Evolutionary conservation across 208 protist genomes (phyloP), one percentile per base, ranked within the genome.

Genomic region (Wallacemonas sp.): DNA sequence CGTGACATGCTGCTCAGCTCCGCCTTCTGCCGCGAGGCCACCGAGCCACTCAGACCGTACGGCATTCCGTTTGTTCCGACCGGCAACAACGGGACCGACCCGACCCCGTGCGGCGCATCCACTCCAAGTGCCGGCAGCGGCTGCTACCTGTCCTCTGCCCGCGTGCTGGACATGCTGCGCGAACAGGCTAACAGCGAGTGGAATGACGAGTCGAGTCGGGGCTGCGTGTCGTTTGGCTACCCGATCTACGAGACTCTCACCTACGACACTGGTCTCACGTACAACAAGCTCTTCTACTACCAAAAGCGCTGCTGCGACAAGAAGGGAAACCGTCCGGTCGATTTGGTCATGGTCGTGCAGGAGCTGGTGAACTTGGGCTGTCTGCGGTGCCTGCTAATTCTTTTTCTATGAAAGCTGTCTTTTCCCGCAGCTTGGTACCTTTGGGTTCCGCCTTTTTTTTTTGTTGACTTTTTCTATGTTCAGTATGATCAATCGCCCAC

Each of bases 231-330:
- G 26, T 39, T 59, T 1, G 52, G 12, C 16, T 59, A 41, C 39
- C 52, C 52, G 12, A 25, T 59, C 31, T 59, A 42, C 31, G 52
- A 36, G 32, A 31, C 52, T 28, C n/a, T 41, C 31, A 18, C 8
- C 12, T 59, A 59, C 31, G 32, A 59, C 7, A 33, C n/a, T 3
- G 8, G 10, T 29, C n/a, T 59, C 29, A 29, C 20, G 20, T 2
- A 2, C 5, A 3, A 25, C 5, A 7, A n/a, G 29, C 22, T 59
- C 52, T 26, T 10, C 25, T 55, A 26, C 48, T 55, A 55, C 23
- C 25, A 55, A 18, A 55, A 55, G 48, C 16, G 8, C 5, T 55
- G 25, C 11, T 55, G 25, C 11, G 22, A 32, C 7, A 26, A 55
- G 26, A 10, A 22, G 4, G 23, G 48, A 10, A 31, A 55, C 25